These are phyloP conservation scores for Yamadazyma olivae DNA, from an alignment of 805 yeast species.

Conservation along the genomic window DNA sequence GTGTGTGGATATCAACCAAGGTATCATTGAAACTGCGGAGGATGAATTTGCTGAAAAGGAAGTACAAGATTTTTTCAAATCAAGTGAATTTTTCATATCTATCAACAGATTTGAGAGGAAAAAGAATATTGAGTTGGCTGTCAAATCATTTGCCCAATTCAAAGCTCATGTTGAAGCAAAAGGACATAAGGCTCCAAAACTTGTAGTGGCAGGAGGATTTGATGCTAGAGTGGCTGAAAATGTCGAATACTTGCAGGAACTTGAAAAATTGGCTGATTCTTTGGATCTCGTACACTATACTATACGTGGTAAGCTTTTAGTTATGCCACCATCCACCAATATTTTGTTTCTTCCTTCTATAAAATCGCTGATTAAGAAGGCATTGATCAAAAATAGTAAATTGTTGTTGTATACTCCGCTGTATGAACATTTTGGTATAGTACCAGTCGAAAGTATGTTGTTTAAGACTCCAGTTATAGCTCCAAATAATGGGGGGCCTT, in stretches of 20 bases:
- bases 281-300: constrained; percentile 47
- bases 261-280: constrained; percentile 47
- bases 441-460: constrained; percentile 93
- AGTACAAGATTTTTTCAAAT: constrained; percentile 31
- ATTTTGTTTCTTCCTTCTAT: constrained; percentile 82
- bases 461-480: constrained; percentile 82
- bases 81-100: constrained; percentile 54
- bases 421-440: constrained; percentile 95
- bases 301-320: constrained; percentile 35
- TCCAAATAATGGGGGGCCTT: constrained; percentile 87
- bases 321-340: constrained; percentile 35
- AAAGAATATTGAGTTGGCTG: constrained; percentile 77
- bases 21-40: constrained; percentile 15
- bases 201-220: constrained; percentile 89
- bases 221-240: constrained; percentile 77
- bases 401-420: constrained; percentile 84
- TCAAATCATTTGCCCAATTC: constrained; percentile 58
- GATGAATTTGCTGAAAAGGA: constrained; percentile 26
- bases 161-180: constrained; percentile 23
- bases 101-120: constrained; percentile 87
- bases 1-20: constrained; percentile 57
- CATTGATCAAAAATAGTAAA: constrained; percentile 54
- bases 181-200: constrained; percentile 32
- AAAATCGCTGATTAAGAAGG: constrained; percentile 58
- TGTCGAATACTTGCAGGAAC: constrained; percentile 62